Conservation (phyloP, 257 asterid genomes). For the Thymus mandschuricus region DNA sequence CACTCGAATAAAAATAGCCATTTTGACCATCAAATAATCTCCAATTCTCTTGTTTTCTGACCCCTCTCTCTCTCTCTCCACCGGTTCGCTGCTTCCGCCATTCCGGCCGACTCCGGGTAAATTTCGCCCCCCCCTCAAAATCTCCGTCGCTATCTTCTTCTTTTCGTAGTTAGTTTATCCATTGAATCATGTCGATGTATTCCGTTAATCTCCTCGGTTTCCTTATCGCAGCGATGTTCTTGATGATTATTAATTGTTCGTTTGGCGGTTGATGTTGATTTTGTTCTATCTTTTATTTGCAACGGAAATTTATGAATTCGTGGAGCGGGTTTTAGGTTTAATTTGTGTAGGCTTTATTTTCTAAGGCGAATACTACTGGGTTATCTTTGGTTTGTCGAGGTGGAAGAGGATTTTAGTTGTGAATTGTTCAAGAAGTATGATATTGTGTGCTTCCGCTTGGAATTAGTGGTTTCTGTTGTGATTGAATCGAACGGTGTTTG, state of each 20-base stretch:
- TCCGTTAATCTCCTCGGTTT: not conserved
- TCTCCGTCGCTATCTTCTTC: not conserved
- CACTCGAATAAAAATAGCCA: not conserved
- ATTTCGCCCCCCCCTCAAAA: not conserved
- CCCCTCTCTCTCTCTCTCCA: slow-evolving; percentile 16
- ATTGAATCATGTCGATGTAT: not conserved
- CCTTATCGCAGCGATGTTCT: not conserved
- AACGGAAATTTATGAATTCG: not conserved
- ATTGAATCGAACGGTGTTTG: not conserved
- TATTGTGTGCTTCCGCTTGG: not conserved
- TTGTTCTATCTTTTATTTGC: not conserved
- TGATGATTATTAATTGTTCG: not conserved
- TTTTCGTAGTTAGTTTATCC: not conserved
- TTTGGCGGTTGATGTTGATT: not conserved
- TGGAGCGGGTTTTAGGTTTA: not conserved
- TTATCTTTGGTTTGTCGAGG: slow-evolving; percentile 9
- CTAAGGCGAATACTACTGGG: not conserved
- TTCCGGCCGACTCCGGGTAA: slow-evolving; percentile 31
- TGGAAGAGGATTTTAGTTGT: not conserved
- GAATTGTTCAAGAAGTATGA: not conserved
- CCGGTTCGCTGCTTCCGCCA: slow-evolving; percentile 22
- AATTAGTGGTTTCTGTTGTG: not conserved
- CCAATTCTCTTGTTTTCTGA: not conserved
- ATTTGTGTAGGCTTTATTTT: not conserved
- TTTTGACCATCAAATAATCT: not conserved